These are phyloP conservation scores for Ophiostoma sp. DNA, from an alignment of 2,329 filamentous ascomycete genomes.

Conservation along the genomic window DNA sequence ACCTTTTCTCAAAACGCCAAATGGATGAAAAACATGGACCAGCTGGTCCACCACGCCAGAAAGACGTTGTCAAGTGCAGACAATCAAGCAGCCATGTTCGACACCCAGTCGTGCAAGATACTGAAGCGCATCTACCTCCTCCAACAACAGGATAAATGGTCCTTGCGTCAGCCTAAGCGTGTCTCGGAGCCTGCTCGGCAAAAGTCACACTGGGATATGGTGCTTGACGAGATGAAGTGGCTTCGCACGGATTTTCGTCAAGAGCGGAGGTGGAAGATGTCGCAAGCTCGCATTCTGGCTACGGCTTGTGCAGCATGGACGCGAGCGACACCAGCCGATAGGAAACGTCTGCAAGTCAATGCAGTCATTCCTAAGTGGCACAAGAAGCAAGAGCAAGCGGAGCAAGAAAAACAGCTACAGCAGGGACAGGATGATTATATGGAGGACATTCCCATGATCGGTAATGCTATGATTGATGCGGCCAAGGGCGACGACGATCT, in stretches of 20 bases:
- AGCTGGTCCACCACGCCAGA: conserved; percentile 73
- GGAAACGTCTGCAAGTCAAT: conserved; percentile 63
- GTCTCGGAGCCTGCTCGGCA: conserved; percentile 73
- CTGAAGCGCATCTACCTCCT: conserved; percentile 82
- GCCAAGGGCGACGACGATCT: conserved; percentile 18
- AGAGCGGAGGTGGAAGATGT: conserved; percentile 89
- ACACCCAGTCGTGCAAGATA: conserved; percentile 82
- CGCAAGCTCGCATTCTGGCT: conserved; percentile 72
- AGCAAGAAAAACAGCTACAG: background rate
- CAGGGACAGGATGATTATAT: conserved; percentile 29
- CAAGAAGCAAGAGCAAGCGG: background rate
- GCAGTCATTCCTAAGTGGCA: conserved; percentile 40
- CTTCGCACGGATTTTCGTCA: conserved; percentile 95
- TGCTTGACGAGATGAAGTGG: conserved; percentile 93
- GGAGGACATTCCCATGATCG: conserved; percentile 25
- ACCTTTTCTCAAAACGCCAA: conserved; percentile 51
- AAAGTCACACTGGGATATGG: conserved; percentile 74
- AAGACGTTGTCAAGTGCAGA: conserved; percentile 87
- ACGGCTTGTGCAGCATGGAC: conserved; percentile 81
- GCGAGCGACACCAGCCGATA: conserved; percentile 56
- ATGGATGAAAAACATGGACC: conserved; percentile 61
- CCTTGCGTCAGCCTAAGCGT: conserved; percentile 79
- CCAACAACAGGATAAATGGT: conserved; percentile 90
- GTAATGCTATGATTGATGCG: conserved; percentile 27
- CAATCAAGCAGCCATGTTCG: conserved; percentile 73